phyloP scores from a whole-genome alignment of 768 basidiomycete genomes.

The Rhizopogon sp. region DNA sequence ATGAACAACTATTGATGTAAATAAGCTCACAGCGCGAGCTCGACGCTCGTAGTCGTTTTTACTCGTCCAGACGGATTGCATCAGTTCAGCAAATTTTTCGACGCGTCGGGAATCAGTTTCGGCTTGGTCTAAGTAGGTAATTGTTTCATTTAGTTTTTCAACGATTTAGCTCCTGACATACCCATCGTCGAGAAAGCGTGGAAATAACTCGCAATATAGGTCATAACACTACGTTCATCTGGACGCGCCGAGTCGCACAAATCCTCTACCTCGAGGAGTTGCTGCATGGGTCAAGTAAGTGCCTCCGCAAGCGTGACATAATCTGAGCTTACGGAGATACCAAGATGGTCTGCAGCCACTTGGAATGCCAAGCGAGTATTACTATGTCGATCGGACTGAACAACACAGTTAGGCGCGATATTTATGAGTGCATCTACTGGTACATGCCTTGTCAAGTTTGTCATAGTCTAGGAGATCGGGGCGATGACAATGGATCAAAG shows the following conservation, averaged over 20 bases:
- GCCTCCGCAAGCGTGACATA: not conserved
- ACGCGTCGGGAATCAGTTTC: slow-evolving; percentile 92
- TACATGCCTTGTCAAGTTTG: slow-evolving; percentile 71
- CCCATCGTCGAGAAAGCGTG: slow-evolving; percentile 98
- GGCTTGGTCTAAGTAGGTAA: slow-evolving; percentile 65
- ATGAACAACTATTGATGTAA: not conserved
- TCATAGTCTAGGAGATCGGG: slow-evolving; percentile 93
- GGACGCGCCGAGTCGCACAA: slow-evolving; percentile 83
- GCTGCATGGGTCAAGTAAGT: slow-evolving; percentile 39
- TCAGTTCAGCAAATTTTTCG: slow-evolving; percentile 92
- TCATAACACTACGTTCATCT: slow-evolving; percentile 97
- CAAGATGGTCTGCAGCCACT: slow-evolving; percentile 82
- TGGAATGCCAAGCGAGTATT: slow-evolving; percentile 88
- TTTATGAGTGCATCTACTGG: not conserved
- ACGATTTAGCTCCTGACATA: slow-evolving; percentile 28
- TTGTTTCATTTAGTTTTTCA: not conserved
- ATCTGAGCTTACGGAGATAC: slow-evolving; percentile 70
- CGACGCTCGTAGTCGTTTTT: slow-evolving; percentile 92
- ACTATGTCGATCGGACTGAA: slow-evolving; percentile 66
- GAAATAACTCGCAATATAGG: slow-evolving; percentile 95
- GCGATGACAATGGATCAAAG: slow-evolving; percentile 94
- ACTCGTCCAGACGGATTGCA: slow-evolving; percentile 87
- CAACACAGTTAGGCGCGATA: slow-evolving; percentile 7
- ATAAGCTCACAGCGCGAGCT: slow-evolving; percentile 52
- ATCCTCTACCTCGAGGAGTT: slow-evolving; percentile 95